Base-by-base conservation (phyloP, 2,329 filamentous ascomycete species). In the Talaromyces marneffei region DNA sequence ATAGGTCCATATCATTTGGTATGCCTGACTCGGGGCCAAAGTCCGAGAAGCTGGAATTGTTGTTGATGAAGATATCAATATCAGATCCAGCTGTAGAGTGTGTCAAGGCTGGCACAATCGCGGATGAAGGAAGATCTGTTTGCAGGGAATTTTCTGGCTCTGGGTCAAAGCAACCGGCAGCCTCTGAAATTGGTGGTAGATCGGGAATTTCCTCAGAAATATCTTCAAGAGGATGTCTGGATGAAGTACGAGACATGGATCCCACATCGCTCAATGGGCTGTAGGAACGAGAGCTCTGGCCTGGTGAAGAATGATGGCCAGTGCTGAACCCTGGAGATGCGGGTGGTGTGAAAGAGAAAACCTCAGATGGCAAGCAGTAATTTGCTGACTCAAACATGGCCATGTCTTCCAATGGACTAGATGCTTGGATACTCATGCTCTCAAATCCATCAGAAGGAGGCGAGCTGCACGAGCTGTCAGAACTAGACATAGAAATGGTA, bases 291-390 rank as follows among this genome's bases (percentile, higher is more conserved):
- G 73, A 71, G 54, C 68, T 71, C 25, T 67, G 65, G 42, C 65
- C 64, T 2, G 77, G 74, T 7, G 76, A 77, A 20, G 72, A 69
- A 18, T 73, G 71, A 64, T 75, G 73, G 42, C 72, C 71, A 18
- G 71, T 73, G 58, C 71, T 77, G 63, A 72, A 72, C 12, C 74
- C 74, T 10, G 79, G 79, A 27, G 79, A 80, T 4, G 77, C 71
- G 3, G 79, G 78, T 31, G 79, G 79, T 3, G 79, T 81, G 62
- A 75, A 79, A 2, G 77, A 76, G 58, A 80, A 79, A 31, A 72
- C 70, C 56, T 75, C 74, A 1, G 75, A 73, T 4, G 74, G 71
- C 42, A 77, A 64, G 29, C 71, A 68, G 58, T 72, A 73, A n/a
- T 70, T 67, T n/a, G 68, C 66, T 39, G 68, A 66, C 46, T 66